Percentiles rank a stretch among this genome's conserved stretches.
phyloP scores from a whole-genome alignment of 2,329 filamentous ascomycete species.

The Tympanopsis confertula region DNA sequence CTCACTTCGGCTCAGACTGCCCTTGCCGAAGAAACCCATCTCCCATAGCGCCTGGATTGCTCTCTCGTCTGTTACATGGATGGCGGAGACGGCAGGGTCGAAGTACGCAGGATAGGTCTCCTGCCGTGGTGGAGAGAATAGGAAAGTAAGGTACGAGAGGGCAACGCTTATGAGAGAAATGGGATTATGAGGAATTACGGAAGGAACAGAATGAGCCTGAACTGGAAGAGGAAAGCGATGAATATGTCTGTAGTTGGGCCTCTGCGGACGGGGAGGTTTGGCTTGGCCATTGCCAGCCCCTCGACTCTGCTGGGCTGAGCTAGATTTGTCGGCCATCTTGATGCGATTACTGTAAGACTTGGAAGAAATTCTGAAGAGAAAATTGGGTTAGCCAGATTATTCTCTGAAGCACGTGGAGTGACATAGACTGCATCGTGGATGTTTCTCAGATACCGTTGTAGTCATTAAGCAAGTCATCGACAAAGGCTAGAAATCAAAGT shows the following conservation, averaged over 20 bases:
- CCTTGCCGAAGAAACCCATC: constrained; percentile 95
- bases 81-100: constrained; percentile 29
- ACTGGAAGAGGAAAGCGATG: not conserved
- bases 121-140: not conserved
- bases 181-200: not conserved
- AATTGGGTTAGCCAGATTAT: no score
- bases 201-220: not conserved
- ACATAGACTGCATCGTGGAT: no score
- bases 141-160: not conserved
- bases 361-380: no score
- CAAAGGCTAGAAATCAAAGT: constrained; percentile 1
- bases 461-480: constrained; percentile 1
- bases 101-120: not conserved
- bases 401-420: no score
- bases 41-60: constrained; percentile 82
- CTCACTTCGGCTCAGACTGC: constrained; percentile 83
- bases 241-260: not conserved
- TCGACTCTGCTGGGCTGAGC: no score
- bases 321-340: no score
- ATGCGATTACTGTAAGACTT: no score
- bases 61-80: constrained; percentile 69
- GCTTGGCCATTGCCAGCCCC: no score
- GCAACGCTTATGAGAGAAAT: not conserved
- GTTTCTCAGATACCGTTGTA: constrained; percentile 1
- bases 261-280: not conserved